A percentile compares a stretch with the other conserved stretches of the same genome.
phyloP scores from a whole-genome alignment of 1,284 basidiomycete genomes.

The Marasmius oreades region DNA sequence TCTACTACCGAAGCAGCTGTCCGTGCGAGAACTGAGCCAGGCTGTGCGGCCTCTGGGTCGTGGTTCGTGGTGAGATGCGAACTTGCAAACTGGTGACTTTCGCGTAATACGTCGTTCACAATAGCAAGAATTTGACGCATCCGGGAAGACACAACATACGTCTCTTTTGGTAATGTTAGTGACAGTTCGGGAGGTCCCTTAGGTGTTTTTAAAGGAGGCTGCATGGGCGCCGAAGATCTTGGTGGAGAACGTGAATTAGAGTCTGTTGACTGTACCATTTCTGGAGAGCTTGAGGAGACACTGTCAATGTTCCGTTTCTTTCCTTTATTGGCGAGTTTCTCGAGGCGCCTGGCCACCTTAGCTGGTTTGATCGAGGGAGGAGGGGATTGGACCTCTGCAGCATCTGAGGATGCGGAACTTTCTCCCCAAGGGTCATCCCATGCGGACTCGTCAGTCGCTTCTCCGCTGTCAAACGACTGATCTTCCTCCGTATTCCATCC shows the following conservation, averaged over 20 bases:
- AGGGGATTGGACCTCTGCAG: slow-evolving; percentile 17
- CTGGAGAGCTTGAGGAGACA: slow-evolving; percentile 18
- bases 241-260: slow-evolving; percentile 13
- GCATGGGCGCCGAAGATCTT: slow-evolving; percentile 17
- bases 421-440: slow-evolving; percentile 61
- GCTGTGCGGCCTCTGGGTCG: slow-evolving; percentile 24
- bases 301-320: slow-evolving; percentile 40
- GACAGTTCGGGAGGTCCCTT: slow-evolving; percentile 20
- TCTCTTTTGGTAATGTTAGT: slow-evolving; percentile 40
- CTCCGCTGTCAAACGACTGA: slow-evolving; percentile 19
- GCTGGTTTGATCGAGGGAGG: slow-evolving; percentile 31
- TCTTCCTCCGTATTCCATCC: slow-evolving; percentile 55
- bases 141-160: slow-evolving; percentile 54
- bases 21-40: slow-evolving; percentile 57
- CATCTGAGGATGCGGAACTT: slow-evolving; percentile 19
- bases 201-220: slow-evolving; percentile 10
- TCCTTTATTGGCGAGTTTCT: slow-evolving; percentile 52
- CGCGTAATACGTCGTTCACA: slow-evolving; percentile 55
- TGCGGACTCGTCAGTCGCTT: slow-evolving; percentile 31
- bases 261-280: slow-evolving; percentile 15
- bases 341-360: slow-evolving; percentile 53
- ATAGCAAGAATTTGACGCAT: slow-evolving; percentile 55
- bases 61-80: slow-evolving; percentile 48
- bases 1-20: slow-evolving; percentile 72
- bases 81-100: slow-evolving; percentile 52